Evolutionary conservation across 2,329 filamentous ascomycete species (phyloP).

Genomic region (Orbilia quercus): DNA sequence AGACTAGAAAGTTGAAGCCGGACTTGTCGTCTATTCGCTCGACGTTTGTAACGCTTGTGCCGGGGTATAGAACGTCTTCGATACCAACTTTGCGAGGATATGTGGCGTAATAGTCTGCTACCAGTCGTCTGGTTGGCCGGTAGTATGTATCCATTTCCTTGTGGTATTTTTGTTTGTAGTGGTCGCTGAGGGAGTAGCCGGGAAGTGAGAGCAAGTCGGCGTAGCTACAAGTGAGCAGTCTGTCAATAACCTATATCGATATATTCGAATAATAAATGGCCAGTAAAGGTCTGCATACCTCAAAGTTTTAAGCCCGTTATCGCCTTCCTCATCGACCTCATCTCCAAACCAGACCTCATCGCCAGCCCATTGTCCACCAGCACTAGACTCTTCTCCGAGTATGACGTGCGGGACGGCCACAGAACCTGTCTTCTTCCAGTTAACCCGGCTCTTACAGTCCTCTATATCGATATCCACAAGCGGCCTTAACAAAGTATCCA

Average conservation of each 20-base stretch:
- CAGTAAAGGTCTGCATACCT: constrained; percentile 62
- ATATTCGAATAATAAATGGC: too few species aligned
- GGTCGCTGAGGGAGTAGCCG: constrained; percentile 70
- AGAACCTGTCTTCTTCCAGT: constrained; percentile 68
- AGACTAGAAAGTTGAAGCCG: constrained; percentile 51
- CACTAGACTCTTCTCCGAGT: constrained; percentile 67
- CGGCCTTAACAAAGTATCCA: constrained; percentile 71
- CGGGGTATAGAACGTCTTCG: constrained; percentile 63
- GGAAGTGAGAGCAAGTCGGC: constrained; percentile 72
- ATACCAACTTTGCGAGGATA: constrained; percentile 69
- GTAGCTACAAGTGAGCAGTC: constrained; percentile 64
- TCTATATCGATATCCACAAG: constrained; percentile 71
- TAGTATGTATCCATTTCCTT: constrained; percentile 67
- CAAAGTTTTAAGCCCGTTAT: constrained; percentile 69
- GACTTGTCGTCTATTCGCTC: constrained; percentile 41
- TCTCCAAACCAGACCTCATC: constrained; percentile 63
- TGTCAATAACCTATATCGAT: not conserved
- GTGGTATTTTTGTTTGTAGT: constrained; percentile 65
- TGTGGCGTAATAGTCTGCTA: constrained; percentile 69
- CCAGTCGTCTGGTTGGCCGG: constrained; percentile 68
- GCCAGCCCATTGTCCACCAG: constrained; percentile 72
- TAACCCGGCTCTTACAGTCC: constrained; percentile 66
- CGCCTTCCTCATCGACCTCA: constrained; percentile 41
- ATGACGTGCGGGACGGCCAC: constrained; percentile 69
- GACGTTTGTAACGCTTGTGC: constrained; percentile 47